A percentile compares a stretch with the other conserved stretches of the same genome.
These are phyloP conservation scores for Geotrichum restrictum DNA, from an alignment of 1,139 yeast genomes.

Conservation along the genomic window DNA sequence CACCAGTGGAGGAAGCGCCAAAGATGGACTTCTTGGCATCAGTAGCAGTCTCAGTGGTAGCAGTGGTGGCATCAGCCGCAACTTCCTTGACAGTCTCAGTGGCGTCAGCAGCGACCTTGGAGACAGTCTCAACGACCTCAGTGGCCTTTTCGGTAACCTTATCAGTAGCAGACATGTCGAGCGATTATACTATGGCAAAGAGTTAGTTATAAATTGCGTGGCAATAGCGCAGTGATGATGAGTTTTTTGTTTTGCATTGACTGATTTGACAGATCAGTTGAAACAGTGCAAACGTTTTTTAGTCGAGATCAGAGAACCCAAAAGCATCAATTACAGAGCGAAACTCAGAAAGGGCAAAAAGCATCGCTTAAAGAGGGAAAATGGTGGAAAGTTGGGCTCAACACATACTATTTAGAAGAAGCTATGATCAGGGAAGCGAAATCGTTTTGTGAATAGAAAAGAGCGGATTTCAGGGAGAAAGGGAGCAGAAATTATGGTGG, in stretches of 20 bases:
- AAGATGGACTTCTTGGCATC: slow-evolving; percentile 25
- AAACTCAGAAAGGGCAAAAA: too few relatives aligned
- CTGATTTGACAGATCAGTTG: background rate
- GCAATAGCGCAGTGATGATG: background rate
- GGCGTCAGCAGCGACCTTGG: slow-evolving; percentile 21
- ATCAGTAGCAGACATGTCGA: slow-evolving; percentile 18
- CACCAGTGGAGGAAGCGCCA: slow-evolving; percentile 46
- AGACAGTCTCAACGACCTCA: slow-evolving; percentile 16
- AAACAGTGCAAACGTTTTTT: background rate
- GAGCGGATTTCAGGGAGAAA: slow-evolving; percentile 6
- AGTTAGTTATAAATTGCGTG: background rate
- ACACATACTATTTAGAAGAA: slow-evolving; percentile 2
- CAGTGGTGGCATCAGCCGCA: slow-evolving; percentile 23
- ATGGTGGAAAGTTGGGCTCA: background rate
- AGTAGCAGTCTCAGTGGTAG: slow-evolving; percentile 24
- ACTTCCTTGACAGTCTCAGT: slow-evolving; percentile 24
- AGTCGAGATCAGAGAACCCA: background rate
- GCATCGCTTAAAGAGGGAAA: too few relatives aligned
- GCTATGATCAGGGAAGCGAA: background rate
- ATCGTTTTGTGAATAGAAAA: background rate
- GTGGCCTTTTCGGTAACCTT: slow-evolving; percentile 15
- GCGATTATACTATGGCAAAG: background rate
- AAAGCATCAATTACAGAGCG: background rate
- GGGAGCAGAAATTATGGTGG: background rate
- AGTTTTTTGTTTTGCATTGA: background rate